Evolutionary conservation across 768 basidiomycete species (phyloP).

Genomic region (Kwoniella europaea): DNA sequence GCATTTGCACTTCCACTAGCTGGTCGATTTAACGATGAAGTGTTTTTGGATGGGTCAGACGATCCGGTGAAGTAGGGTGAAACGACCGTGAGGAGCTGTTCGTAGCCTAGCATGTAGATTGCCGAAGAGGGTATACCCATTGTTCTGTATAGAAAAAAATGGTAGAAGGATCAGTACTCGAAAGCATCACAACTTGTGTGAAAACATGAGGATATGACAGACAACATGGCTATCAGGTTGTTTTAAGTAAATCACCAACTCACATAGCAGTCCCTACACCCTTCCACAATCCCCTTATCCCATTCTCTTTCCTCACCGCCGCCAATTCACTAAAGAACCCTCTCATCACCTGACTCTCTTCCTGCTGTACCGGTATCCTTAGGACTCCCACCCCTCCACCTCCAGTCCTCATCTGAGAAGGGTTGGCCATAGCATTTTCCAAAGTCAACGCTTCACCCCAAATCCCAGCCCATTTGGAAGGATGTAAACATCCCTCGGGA

Average conservation of each 20-base stretch:
- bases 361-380: slow-evolving; percentile 42
- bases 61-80: slow-evolving; percentile 44
- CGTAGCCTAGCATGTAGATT: slow-evolving; percentile 94
- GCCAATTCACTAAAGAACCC: slow-evolving; percentile 73
- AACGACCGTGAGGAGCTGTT: slow-evolving; percentile 66
- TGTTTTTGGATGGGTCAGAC: slow-evolving; percentile 34
- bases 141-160: slow-evolving; percentile 62
- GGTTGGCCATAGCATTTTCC: slow-evolving; percentile 40
- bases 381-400: slow-evolving; percentile 21
- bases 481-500: slow-evolving; percentile 53
- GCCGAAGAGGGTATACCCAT: slow-evolving; percentile 92
- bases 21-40: slow-evolving; percentile 36
- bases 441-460: slow-evolving; percentile 55
- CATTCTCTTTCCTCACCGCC: slow-evolving; percentile 77
- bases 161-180: not conserved
- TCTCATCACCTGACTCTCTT: slow-evolving; percentile 69
- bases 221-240: too few species aligned
- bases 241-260: slow-evolving; percentile 53
- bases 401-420: slow-evolving; percentile 23
- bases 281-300: slow-evolving; percentile 88
- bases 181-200: not conserved
- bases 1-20: not conserved
- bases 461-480: slow-evolving; percentile 57
- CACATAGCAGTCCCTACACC: slow-evolving; percentile 89
- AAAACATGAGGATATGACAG: too few species aligned